phyloP scores from a whole-genome alignment of 257 asterid species.

The Henckelia pumila region DNA sequence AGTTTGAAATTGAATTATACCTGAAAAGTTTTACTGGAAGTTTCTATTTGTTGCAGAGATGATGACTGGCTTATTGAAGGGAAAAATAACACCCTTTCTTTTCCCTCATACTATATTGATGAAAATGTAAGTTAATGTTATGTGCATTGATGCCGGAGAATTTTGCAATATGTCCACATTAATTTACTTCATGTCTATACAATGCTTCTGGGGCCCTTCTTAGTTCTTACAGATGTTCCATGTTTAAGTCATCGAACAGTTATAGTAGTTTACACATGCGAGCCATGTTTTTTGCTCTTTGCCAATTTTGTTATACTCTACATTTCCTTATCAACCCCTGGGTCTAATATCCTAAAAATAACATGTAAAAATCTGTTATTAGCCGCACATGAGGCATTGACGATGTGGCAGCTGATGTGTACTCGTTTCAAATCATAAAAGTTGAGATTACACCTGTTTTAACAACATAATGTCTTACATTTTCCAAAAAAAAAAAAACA shows the following conservation, averaged over 20 bases:
- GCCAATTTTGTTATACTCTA: background rate
- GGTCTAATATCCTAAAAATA: background rate
- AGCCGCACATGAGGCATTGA: no score
- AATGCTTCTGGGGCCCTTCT: constrained; percentile 9
- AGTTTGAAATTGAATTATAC: constrained; percentile 1
- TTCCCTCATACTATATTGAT: constrained; percentile 95
- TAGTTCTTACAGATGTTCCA: constrained; percentile 13
- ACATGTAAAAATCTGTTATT: constrained; percentile 20
- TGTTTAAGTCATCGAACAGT: background rate
- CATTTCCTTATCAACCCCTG: constrained; percentile 6
- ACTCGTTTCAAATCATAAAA: constrained; percentile 8
- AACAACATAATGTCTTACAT: no score
- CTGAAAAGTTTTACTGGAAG: constrained; percentile 21
- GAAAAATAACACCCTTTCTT: constrained; percentile 72
- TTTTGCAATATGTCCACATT: constrained; percentile 11
- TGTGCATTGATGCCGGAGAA: constrained; percentile 21
- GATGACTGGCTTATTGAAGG: constrained; percentile 94
- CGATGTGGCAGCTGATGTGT: background rate
- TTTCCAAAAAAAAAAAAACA: no score
- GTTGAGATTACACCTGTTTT: no score
- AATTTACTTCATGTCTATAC: constrained; percentile 10
- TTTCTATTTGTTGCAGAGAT: constrained; percentile 60
- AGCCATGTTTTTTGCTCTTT: constrained; percentile 17
- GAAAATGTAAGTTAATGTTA: constrained; percentile 74
- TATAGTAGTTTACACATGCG: background rate